Percentiles rank a stretch among this genome's conserved stretches.
phyloP scores from a whole-genome alignment of 257 asterid species.

The Solanum okadae region DNA sequence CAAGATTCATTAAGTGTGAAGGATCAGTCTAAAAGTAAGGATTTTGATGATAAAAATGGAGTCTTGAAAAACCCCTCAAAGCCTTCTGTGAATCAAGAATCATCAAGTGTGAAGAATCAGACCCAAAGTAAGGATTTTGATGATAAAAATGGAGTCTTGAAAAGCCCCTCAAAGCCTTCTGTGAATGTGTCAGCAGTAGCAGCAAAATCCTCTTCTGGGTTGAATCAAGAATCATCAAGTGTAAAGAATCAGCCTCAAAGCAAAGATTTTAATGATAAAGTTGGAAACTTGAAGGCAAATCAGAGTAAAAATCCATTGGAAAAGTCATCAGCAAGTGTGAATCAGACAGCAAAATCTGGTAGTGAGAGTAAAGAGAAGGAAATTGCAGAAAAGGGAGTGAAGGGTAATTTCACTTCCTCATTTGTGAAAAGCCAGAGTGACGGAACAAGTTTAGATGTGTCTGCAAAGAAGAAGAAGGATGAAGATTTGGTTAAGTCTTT shows the following conservation, averaged over 20 bases:
- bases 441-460: neutral
- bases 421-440: neutral
- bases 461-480: neutral
- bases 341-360: neutral
- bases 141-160: neutral
- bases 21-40: neutral
- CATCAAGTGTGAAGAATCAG: neutral
- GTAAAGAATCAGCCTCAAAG: neutral
- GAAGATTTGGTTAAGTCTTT: conserved; percentile 8
- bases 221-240: neutral
- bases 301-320: neutral
- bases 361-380: neutral
- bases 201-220: neutral
- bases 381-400: neutral
- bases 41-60: neutral
- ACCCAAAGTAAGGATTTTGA: neutral
- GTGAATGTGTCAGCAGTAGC: conserved; percentile 6
- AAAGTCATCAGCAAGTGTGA: neutral
- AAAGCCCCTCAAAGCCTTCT: neutral
- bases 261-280: neutral
- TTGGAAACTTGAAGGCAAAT: conserved; percentile 1
- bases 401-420: neutral
- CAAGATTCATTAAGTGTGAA: neutral
- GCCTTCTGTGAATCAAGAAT: conserved; percentile 6
- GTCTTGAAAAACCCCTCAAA: neutral